Conservation (phyloP, 2,329 filamentous ascomycete species). For the Colletotrichum sp. region DNA sequence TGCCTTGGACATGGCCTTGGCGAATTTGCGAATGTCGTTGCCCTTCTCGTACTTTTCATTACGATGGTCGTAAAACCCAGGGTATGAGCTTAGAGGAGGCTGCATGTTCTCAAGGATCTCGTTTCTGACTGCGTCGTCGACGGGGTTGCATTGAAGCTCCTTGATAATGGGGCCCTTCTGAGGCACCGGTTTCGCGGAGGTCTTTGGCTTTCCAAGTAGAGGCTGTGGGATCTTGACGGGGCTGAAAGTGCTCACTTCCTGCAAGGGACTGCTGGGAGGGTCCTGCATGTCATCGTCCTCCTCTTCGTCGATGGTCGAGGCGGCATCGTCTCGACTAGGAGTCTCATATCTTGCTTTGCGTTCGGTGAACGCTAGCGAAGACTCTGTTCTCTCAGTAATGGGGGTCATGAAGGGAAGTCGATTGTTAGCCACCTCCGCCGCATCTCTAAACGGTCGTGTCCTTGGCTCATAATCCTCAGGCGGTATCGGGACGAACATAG, state of each 20-base stretch:
- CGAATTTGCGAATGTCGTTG: slow-evolving; percentile 80
- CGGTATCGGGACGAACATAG: slow-evolving; percentile 77
- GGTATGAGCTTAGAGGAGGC: slow-evolving; percentile 75
- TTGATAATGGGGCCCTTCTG: slow-evolving; percentile 77
- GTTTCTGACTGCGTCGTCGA: slow-evolving; percentile 75
- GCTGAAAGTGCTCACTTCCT: slow-evolving; percentile 61
- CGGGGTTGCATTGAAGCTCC: slow-evolving; percentile 87
- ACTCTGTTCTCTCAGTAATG: slow-evolving; percentile 94
- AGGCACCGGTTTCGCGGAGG: slow-evolving; percentile 44
- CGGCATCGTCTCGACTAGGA: slow-evolving; percentile 29
- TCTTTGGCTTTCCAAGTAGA: slow-evolving; percentile 49
- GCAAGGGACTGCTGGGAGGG: slow-evolving; percentile 76
- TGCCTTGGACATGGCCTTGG: slow-evolving; percentile 68
- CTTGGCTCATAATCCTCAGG: slow-evolving; percentile 88
- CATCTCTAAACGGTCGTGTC: slow-evolving; percentile 80
- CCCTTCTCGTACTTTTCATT: slow-evolving; percentile 68
- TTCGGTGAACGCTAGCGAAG: slow-evolving; percentile 63
- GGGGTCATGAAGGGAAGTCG: slow-evolving; percentile 98
- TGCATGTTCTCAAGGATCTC: slow-evolving; percentile 77
- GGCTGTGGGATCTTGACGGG: slow-evolving; percentile 58
- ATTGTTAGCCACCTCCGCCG: slow-evolving; percentile 82
- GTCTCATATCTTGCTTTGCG: slow-evolving; percentile 22
- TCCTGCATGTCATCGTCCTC: slow-evolving; percentile 34
- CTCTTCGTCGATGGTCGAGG: slow-evolving; percentile 29
- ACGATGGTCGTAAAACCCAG: slow-evolving; percentile 80